phyloP scores from a whole-genome alignment of 306 rosid species.

The Begonia peltatifolia region DNA sequence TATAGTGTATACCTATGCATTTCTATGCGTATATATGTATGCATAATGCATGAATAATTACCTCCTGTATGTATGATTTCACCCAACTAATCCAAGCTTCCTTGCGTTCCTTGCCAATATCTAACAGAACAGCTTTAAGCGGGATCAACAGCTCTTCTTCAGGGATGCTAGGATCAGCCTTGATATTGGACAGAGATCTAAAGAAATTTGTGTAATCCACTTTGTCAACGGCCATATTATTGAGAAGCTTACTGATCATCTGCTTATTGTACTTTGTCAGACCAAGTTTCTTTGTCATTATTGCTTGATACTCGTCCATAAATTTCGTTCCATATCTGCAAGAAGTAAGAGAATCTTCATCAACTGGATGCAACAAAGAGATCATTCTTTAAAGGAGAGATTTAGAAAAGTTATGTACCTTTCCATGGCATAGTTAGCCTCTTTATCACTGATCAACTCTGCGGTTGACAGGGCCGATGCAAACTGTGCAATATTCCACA shows the following conservation, averaged over 20 bases:
- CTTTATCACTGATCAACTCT: slow-evolving; percentile 67
- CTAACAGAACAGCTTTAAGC: slow-evolving; percentile 73
- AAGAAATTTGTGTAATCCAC: slow-evolving; percentile 96
- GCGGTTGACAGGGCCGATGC: slow-evolving; percentile 56
- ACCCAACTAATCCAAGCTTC: slow-evolving; percentile 94
- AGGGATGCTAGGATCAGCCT: slow-evolving; percentile 65
- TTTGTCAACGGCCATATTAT: slow-evolving; percentile 92
- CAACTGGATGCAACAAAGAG: neutral
- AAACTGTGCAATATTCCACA: slow-evolving; percentile 90
- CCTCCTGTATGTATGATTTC: slow-evolving; percentile 73
- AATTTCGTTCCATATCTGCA: slow-evolving; percentile 88
- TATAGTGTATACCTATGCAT: too few species aligned
- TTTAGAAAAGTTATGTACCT: slow-evolving; percentile 40
- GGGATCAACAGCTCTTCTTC: slow-evolving; percentile 77
- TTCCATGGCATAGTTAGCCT: slow-evolving; percentile 92
- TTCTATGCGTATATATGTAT: too few species aligned
- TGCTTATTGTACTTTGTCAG: slow-evolving; percentile 84
- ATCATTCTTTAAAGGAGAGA: neutral
- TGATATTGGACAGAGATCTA: slow-evolving; percentile 63
- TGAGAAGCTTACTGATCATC: slow-evolving; percentile 78
- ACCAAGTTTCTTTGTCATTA: slow-evolving; percentile 94
- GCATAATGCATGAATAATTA: slow-evolving; percentile 1
- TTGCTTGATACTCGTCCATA: slow-evolving; percentile 92
- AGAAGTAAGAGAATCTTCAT: slow-evolving; percentile 13
- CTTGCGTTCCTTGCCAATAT: slow-evolving; percentile 92